Base-by-base conservation (phyloP, 257 asterid species). In the Lycium ferocissimum region DNA sequence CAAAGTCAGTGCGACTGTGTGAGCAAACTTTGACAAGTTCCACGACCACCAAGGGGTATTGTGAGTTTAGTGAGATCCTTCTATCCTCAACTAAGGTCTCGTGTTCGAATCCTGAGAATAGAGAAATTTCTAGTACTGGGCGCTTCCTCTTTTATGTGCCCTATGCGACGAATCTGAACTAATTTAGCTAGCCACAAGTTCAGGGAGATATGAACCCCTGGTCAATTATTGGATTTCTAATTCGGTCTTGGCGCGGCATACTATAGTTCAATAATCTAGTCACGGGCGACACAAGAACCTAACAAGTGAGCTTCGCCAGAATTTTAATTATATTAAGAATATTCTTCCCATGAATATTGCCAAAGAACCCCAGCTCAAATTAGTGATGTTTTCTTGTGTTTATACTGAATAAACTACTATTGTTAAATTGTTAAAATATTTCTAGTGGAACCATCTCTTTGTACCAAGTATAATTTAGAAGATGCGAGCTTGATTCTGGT, bases 311-410 rank as follows among this genome's bases (percentile, higher is more conserved):
- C n/a, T 8, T 22, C 13, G 14, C 6, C 1, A 0, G 51, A 69
- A 69, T 1, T 15, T 35, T 49, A 75, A 51, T 75, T 20, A 75
- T 45, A 75, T 12, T 75, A 51, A 13, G 6, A 76, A 49, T 51
- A 76, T 51, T 76, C 82, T 76, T 51, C 12, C 51, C 47, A 51
- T 51, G 82, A 76, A 76, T 76, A 26, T 51, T 63, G 82, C 63
- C 82, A 76, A 76, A 15, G 33, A 51, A 51, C 47, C 18, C 62
- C 20, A 45, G 75, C 33, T 84, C 87, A 83, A 83, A 51, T 17
- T 45, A 1, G 40, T 73, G 86, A 4, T 62, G 38, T 82, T 61
- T 82, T 65, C 63, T 62, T 71, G 63, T 56, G 79, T 85, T 61
- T 84, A 70, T 63, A 82, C 83, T 37, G 7, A 72, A 45, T 14